Base-by-base conservation (phyloP, 345 rosid genomes). In the Salix koriyanagi region DNA sequence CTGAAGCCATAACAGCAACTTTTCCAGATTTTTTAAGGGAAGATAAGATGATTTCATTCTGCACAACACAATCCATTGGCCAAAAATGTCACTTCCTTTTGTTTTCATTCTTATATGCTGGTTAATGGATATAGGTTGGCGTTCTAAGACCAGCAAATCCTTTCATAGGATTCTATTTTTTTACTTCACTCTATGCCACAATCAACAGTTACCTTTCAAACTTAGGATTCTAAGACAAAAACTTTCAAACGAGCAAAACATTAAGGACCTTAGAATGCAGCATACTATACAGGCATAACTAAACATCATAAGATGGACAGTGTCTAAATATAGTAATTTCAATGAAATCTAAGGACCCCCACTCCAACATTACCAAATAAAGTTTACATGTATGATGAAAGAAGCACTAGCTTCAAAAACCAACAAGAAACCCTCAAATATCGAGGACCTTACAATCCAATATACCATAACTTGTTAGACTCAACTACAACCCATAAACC, bases 1-100 rank as follows among this genome's bases (percentile, higher is more conserved):
- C 97, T 8, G 98, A 94, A 76, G 98, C 98, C 98, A 92, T 88
- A 76, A 90, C 94, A 26, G 97, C 89, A 71, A 88, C 97, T 84
- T 94, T 94, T 74, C 95, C 97, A 61, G 97, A 94, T 79, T 81
- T 92, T 81, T 82, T 80, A 65, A 92, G 91, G 71, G 94, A 85
- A 18, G 94, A 89, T 74, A 94, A 83, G 71, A 94, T 89, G 68
- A 92, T 91, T 66, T 92, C 94, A 74, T 92, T 91, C 98, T 92
- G 91, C 81, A 71, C 66, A 71, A 65, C 37, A 70, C 75, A 48
- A 65, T 67, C 71, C 30, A 58, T 60, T 12, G 13, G 28, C 32
- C 42, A 41, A 39, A 56, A 6, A 13, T 12, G 9, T 41, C 60
- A 52, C 61, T 72, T 67, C 25, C 42, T 10, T 44, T 36, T 34